Evolutionary conservation across 306 rosid genomes (phyloP), one percentile per base, ranked within the genome.

Genomic region (Calophaca sinica): DNA sequence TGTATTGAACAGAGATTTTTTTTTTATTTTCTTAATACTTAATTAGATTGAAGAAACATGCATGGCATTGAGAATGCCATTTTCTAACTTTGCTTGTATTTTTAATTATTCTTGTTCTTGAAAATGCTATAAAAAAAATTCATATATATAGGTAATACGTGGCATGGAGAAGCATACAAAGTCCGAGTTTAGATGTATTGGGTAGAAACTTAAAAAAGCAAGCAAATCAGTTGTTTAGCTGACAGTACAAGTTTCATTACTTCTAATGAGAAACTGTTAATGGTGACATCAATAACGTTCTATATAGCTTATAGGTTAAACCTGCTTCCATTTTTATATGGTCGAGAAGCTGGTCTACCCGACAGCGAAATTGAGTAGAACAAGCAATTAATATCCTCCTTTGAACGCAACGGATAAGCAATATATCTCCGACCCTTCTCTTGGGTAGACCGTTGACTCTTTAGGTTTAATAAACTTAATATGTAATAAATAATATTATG

Each of bases 191-290:
- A 85, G 96, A 86, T 20, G 26, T 70, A 88, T 80, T 77, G 77
- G 96, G 86, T 89, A 84, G 97, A 91, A 89, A 89, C 90, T 83
- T 91, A 48, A 79, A 64, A 74, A 78, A 74, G 62, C 26, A 85
- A 87, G 88, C 89, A 86, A 91, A 73, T 83, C 91, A 89, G 90
- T 91, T 84, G 92, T 87, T 91, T 86, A 85, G 86, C 91, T 79
- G 84, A 87, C 81, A 73, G 9, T 75, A 68, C 33, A 84, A 81
- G 64, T 60, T 68, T 36, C 50, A 44, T 58, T 62, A 72, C 74
- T 76, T 72, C 48, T 79, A 80, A 76, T 72, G 57, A 51, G 58
- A 32, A 76, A 39, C 44, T 68, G 58, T 75, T 78, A 71, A 20
- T 64, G 65, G 77, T 81, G 93, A 85, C 89, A 85, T 84, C 88